A percentile compares a stretch with the other conserved stretches of the same genome.
Evolutionary conservation across 139 green algal genomes (phyloP).

Genomic region (Chlamydomonas sphaeroides): DNA sequence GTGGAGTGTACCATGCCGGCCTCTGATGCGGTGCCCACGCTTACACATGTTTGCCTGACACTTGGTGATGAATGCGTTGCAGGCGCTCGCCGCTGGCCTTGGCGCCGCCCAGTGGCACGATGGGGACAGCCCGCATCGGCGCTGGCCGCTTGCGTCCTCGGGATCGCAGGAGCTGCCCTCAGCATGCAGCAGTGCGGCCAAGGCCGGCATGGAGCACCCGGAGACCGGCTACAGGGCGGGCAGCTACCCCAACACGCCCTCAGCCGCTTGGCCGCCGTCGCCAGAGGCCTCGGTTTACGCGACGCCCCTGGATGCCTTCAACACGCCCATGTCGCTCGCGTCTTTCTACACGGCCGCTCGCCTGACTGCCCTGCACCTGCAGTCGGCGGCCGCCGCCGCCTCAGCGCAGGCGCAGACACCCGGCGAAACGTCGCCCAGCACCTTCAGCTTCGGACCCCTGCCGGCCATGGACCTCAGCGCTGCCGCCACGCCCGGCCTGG

Average conservation of each 20-base stretch:
- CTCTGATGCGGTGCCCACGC: too few species aligned
- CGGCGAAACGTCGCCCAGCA: neutral
- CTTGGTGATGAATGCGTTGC: too few species aligned
- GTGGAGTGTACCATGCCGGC: too few species aligned
- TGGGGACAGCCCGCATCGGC: too few species aligned
- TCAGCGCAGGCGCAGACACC: neutral
- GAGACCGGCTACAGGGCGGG: too few species aligned
- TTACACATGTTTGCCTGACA: too few species aligned
- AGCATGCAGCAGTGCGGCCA: neutral
- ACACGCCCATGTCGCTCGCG: neutral
- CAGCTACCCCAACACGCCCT: slow-evolving; percentile 35
- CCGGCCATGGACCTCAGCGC: neutral
- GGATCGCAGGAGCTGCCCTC: neutral
- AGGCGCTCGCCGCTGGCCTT: too few species aligned
- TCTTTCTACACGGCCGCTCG: slow-evolving; percentile 1
- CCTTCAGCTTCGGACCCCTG: neutral
- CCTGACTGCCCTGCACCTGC: neutral
- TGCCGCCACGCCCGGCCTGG: neutral
- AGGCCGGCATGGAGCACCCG: neutral
- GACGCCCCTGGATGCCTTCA: slow-evolving; percentile 28
- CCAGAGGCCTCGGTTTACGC: neutral
- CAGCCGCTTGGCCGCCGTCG: neutral
- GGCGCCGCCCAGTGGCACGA: too few species aligned
- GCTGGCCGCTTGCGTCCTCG: too few species aligned
- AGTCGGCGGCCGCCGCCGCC: neutral